Conservation (phyloP, 176 grass and related monocot genomes). For the Olyra latifolia region DNA sequence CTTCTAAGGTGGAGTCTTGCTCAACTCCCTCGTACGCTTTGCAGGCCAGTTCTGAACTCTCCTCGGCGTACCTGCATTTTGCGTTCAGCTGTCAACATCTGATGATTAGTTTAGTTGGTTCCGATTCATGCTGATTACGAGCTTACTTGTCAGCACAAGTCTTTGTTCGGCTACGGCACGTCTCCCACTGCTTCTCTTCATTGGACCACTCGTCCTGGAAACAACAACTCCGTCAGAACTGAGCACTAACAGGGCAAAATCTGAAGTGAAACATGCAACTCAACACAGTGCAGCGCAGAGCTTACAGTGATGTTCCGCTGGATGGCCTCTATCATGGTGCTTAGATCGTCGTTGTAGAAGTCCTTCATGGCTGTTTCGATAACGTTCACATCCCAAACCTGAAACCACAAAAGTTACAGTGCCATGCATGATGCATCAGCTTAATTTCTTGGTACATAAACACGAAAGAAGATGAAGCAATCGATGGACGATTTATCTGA, state of each 20-base stretch:
- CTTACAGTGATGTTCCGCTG: constrained; percentile 75
- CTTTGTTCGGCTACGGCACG: constrained; percentile 28
- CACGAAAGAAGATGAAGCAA: not conserved
- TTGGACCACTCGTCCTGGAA: constrained; percentile 37
- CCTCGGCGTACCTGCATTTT: constrained; percentile 47
- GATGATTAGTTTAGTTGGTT: not conserved
- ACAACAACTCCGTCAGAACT: not conserved
- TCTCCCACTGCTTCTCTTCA: constrained; percentile 53
- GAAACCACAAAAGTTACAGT: not conserved
- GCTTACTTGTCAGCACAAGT: constrained; percentile 52
- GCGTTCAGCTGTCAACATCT: not conserved
- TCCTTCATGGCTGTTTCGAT: constrained; percentile 77
- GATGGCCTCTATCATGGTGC: constrained; percentile 69
- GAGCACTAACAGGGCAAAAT: not conserved
- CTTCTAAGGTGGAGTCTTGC: constrained; percentile 47
- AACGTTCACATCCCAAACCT: constrained; percentile 84
- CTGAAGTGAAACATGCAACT: not conserved
- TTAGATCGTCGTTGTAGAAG: constrained; percentile 58
- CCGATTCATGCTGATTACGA: not conserved
- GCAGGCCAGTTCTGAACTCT: constrained; percentile 51
- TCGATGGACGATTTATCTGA: not conserved
- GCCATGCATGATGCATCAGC: too few relatives aligned
- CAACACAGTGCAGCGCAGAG: not conserved
- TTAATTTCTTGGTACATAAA: too few relatives aligned
- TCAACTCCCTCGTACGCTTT: constrained; percentile 47